Base-by-base conservation (phyloP, 2,329 filamentous ascomycete genomes). In the Teratosphaeriaceae sp. region DNA sequence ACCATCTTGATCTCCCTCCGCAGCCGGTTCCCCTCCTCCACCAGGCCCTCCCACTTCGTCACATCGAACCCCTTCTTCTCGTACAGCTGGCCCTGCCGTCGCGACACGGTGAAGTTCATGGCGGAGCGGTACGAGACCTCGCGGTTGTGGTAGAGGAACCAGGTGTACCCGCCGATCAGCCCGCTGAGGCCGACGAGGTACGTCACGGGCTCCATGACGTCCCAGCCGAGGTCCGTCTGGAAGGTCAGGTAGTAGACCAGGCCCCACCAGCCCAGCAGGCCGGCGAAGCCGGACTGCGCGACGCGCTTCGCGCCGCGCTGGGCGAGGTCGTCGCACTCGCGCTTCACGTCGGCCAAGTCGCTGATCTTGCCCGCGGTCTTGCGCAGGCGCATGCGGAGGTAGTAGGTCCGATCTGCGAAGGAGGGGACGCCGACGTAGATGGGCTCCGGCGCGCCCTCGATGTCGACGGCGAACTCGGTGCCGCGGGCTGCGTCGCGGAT, bases 131-230 rank as follows among this genome's bases (percentile, higher is more conserved):
- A 95, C 51, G 80, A 49, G 34, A 94, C 81, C 65, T 95, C 88
- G 16, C 85, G 79, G 66, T 89, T 94, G 69, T 95, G 86, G 66
- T 89, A 94, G 11, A 95, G 70, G 62, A 96, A 95, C 87, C 88
- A 96, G 42, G 94, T 72, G 58, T 96, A 96, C 52, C 88, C 89
- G 6, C 83, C 83, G 70, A 95, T 94, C 57, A 95, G 79, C 11
- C 85, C 88, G 1, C 82, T 79, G 50, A 96, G 72, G n/a, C 88
- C 85, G 2, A 85, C 88, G 13, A 95, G 78, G 59, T 95, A 95
- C 24, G 88, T 94, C 2, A 94, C 79, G 0, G 88, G 88, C 65
- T 94, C 88, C 72, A 95, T 88, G 5, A 88, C 77, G 56, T 94
- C 88, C 88, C 88, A 95, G 4, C 88, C 88, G 47, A 85, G 73